Evolutionary conservation across 1,284 basidiomycete genomes (phyloP).

Genomic region (Ganoderma lingzhi): DNA sequence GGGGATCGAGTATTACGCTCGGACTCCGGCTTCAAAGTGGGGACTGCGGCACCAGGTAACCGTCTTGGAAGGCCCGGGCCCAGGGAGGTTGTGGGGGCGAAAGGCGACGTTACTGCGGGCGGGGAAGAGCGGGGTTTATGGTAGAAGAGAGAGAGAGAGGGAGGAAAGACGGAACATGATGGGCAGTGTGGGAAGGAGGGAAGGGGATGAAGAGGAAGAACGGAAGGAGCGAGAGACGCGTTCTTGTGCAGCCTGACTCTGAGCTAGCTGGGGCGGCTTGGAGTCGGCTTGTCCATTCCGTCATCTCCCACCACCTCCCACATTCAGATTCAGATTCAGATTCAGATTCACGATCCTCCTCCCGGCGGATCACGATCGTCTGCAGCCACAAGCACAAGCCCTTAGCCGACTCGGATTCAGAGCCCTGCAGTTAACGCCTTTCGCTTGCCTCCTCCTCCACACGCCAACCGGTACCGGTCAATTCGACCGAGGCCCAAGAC

Average conservation of each 20-base stretch:
- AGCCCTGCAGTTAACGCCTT: not conserved
- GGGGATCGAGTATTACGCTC: not conserved
- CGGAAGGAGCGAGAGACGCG: not conserved
- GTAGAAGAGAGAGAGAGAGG: not conserved
- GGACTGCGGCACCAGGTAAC: not conserved
- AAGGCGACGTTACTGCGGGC: not conserved
- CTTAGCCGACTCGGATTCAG: not conserved
- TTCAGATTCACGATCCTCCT: conserved; percentile 10
- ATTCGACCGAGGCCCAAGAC: not conserved
- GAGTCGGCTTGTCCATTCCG: conserved; percentile 3
- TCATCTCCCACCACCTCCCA: conserved; percentile 5
- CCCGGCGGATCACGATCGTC: conserved; percentile 1
- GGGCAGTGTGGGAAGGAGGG: not conserved
- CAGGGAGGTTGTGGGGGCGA: not conserved
- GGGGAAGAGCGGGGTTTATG: conserved; percentile 5
- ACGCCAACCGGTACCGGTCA: not conserved
- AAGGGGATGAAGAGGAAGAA: not conserved
- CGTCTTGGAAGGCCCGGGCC: not conserved
- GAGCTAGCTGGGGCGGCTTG: not conserved
- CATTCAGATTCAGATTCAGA: too few relatives aligned
- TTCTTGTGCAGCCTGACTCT: not conserved
- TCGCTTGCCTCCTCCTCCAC: not conserved
- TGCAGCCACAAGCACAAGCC: not conserved
- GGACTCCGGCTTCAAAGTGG: not conserved
- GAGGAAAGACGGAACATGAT: conserved; percentile 6